Evolutionary conservation across 208 protist genomes (phyloP).

Genomic region (Novymonas esmeraldas): DNA sequence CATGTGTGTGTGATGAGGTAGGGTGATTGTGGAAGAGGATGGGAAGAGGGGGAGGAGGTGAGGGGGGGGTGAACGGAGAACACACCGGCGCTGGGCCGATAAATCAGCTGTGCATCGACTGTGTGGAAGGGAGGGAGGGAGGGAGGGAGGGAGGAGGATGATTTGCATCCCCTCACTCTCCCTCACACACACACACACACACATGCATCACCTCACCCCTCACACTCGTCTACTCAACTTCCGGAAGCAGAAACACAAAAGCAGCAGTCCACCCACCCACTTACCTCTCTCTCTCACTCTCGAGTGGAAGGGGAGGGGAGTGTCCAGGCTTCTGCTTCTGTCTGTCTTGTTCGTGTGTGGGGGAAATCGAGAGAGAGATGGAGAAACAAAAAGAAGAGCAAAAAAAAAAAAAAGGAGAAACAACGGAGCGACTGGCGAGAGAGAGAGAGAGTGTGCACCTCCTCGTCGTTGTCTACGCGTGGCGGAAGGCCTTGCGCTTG

Average conservation of each 20-base stretch:
- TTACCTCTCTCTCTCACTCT: neutral
- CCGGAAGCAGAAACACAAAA: too few relatives aligned
- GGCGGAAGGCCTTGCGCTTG: slow-evolving; percentile 80
- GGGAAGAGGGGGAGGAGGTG: neutral
- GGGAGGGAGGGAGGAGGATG: neutral
- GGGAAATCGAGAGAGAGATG: slow-evolving; percentile 11
- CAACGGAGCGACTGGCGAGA: neutral
- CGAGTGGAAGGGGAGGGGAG: neutral
- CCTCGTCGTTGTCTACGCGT: too few relatives aligned
- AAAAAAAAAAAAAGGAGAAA: slow-evolving; percentile 5
- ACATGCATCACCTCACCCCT: too few relatives aligned
- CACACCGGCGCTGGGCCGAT: neutral
- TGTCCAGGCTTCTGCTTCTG: neutral
- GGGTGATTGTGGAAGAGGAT: neutral
- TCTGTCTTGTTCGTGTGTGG: slow-evolving; percentile 7
- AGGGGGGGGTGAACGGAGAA: neutral
- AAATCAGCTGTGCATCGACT: too few relatives aligned
- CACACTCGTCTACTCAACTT: too few relatives aligned
- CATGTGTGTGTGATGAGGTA: neutral
- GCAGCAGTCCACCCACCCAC: too few relatives aligned
- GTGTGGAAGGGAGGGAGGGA: neutral
- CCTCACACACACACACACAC: too few relatives aligned
- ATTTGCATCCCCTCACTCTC: too few relatives aligned
- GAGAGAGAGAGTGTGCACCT: too few relatives aligned
- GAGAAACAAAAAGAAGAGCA: slow-evolving; percentile 15